Evolutionary conservation across 139 green algal genomes (phyloP).

Genomic region (Haematococcus sp.): DNA sequence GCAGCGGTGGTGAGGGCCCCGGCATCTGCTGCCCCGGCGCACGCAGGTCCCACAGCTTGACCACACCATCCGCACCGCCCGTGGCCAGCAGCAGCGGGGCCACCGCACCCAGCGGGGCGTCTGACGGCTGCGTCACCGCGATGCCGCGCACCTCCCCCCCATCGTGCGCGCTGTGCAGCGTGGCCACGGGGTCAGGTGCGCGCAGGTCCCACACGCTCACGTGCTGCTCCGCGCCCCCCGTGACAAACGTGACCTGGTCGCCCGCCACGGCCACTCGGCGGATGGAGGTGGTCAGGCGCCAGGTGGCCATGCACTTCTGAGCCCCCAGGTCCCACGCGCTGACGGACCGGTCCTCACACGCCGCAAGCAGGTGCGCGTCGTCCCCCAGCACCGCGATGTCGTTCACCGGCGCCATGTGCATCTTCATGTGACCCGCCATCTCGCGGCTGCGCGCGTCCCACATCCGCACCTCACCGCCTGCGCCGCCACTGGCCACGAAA

Average conservation of each 20-base stretch:
- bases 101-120: no score
- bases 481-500: conserved; percentile 34
- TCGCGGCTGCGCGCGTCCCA: conserved; percentile 32
- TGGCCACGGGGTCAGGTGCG: conserved; percentile 9
- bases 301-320: conserved; percentile 13
- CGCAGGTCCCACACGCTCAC: conserved; percentile 23
- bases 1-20: neutral
- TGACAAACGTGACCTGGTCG: conserved; percentile 20
- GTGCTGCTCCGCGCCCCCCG: neutral
- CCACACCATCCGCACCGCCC: conserved; percentile 12
- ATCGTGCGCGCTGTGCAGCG: conserved; percentile 15
- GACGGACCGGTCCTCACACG: conserved; percentile 24
- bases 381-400: conserved; percentile 23
- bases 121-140: neutral
- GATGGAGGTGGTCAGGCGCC: conserved; percentile 10
- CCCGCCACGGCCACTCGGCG: conserved; percentile 22
- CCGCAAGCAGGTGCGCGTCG: conserved; percentile 19
- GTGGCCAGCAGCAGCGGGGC: conserved; percentile 1
- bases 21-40: neutral
- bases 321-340: conserved; percentile 26
- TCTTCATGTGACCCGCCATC: conserved; percentile 41
- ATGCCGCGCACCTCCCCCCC: conserved; percentile 6
- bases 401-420: conserved; percentile 14
- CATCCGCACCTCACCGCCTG: conserved; percentile 24
- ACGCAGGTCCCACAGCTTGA: conserved; percentile 36